Base-by-base conservation (phyloP, 768 basidiomycete species). In the Lepiota subincarnata region DNA sequence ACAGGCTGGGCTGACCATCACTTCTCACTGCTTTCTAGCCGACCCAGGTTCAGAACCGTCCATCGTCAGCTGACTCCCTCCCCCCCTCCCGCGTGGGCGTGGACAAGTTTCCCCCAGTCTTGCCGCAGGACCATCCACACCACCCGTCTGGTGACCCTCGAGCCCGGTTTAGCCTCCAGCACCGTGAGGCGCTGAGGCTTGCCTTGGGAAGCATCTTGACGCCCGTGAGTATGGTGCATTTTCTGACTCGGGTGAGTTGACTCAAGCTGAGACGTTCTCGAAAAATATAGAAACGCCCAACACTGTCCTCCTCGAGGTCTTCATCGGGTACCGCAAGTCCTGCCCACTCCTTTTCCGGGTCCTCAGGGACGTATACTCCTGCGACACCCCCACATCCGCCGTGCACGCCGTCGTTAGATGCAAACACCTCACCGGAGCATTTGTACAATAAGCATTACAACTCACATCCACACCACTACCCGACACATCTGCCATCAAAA, bases 141-240 rank as follows among this genome's bases (percentile, higher is more conserved):
- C 65, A 52, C 66, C 38, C 53, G 28, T 47, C 53, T 24, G 19
- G 24, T 54, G 53, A 54, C 53, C 19, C 46, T 13, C 45, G 53
- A 40, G 19, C 38, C 53, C 48, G 48, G 40, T 34, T 47, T 48
- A 54, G 73, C 54, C 61, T 66, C 2, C 71, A 73, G 49, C 76
- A 79, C 56, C 72, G 72, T 40, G 77, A 80, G 53, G 77, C 79
- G 6, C 68, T 84, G 20, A 71, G 79, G 35, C 74, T 82, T 22
- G 82, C 79, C 0, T 65, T 86, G 48, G 83, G 83, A 18, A 82
- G 80, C 59, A 83, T 86, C 39, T 66, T 86, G 11, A 68, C 77
- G 10, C 82, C 82, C 57, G 82, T 84, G 62, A 66, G 81, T 73
- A 52, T 37, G 3, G 31, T 3, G 3, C 24, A 31, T 31, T n/a